Percentiles rank a stretch among this genome's conserved stretches.
Conservation (phyloP, 306 rosid species). For the Astragalus membranaceus region DNA sequence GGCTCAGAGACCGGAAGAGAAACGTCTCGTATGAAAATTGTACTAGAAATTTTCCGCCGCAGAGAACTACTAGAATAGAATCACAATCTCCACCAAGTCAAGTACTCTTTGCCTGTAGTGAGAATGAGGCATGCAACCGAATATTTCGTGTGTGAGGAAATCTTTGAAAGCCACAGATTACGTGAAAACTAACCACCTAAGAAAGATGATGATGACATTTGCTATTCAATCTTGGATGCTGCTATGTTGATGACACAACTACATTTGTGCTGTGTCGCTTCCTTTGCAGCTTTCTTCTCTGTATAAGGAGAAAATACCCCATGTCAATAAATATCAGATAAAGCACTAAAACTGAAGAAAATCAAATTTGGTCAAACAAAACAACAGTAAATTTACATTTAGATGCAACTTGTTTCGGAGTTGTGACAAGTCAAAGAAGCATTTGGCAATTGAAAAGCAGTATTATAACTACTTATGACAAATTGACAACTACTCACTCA, state of each 20-base stretch:
- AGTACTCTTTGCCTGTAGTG: slow-evolving; percentile 16
- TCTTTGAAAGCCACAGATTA: slow-evolving; percentile 6
- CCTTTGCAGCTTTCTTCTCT: slow-evolving; percentile 65
- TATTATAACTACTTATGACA: neutral
- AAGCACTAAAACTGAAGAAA: neutral
- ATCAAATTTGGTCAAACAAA: neutral
- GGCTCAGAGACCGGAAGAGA: slow-evolving; percentile 1
- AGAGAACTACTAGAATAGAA: slow-evolving; percentile 12
- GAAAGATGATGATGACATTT: slow-evolving; percentile 25
- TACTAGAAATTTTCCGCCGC: neutral
- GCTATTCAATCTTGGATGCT: slow-evolving; percentile 27
- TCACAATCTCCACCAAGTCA: slow-evolving; percentile 22
- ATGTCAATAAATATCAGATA: neutral
- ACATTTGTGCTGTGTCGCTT: slow-evolving; percentile 52
- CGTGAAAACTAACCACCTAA: slow-evolving; percentile 19
- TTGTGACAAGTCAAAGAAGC: neutral
- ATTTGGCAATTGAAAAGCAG: neutral
- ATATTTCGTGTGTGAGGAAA: slow-evolving; percentile 20
- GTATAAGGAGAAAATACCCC: slow-evolving; percentile 15
- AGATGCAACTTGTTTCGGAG: neutral
- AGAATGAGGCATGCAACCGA: slow-evolving; percentile 14
- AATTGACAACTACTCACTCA: neutral
- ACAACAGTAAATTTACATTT: neutral
- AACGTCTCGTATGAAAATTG: slow-evolving; percentile 15
- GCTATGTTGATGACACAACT: slow-evolving; percentile 70